Base-by-base conservation (phyloP, 2,329 filamentous ascomycete species). In the Ascochyta pisi region DNA sequence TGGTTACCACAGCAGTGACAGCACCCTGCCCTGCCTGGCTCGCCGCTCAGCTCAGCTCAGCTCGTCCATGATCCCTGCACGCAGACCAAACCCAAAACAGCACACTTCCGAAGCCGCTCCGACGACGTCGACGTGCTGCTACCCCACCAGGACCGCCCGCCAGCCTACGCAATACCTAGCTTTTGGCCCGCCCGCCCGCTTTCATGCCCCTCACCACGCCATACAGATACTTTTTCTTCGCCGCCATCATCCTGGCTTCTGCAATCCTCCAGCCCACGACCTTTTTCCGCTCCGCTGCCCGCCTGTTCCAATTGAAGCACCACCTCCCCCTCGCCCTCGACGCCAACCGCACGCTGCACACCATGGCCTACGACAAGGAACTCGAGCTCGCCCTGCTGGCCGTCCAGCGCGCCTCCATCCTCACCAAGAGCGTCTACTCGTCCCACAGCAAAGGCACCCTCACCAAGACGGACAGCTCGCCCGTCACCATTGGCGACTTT, bases 401-500 rank as follows among this genome's bases (percentile, higher is more conserved):
- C 59, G 93, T 96, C 54, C 92, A 96, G 80, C 87, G 93, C 63
- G 93, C 90, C 24, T 81, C 86, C 22, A 81, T 92, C 62, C 83
- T 92, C 54, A 92, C 90, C 47, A 89, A 91, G 76, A 85, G 85
- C 60, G 90, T 92, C 73, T 91, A 90, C 81, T 83, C 92, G 79
- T 90, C 94, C 68, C 95, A 94, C 78, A 89, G 92, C 68, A 98
- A 98, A 81, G 94, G 94, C 67, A 97, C 95, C 41, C 84, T 96
- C 47, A 90, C 89, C 75, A 99, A 99, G 81, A 89, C 91, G 77
- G 95, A 99, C 83, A 92, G 91, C 74, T 96, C 93, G 9, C 95
- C 95, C 63, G 95, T 99, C 69, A 99, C 95, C 16, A 95, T 98
- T 68, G 95, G 94, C 75, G 95, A 99, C 80, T 98, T 96, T 76